Base-by-base conservation (phyloP, 2,329 filamentous ascomycete genomes). In the Pyricularia pennisetigena region DNA sequence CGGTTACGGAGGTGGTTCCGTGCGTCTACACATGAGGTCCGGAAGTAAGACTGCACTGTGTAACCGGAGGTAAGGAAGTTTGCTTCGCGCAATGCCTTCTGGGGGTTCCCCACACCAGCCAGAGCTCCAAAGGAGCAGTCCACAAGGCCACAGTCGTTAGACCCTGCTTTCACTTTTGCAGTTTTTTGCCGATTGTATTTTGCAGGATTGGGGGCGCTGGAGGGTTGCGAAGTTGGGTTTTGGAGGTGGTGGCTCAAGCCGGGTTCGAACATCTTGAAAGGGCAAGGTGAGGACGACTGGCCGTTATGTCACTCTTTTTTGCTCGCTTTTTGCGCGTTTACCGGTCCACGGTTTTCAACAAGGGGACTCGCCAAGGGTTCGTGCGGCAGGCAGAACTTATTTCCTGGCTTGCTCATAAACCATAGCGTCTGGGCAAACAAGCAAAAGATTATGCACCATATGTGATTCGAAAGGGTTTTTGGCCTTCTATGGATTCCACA, bases 1-100 rank as follows among this genome's bases (percentile, higher is more conserved):
- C 57, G 24, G 57, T 61, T 61, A 61, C 57, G 57, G 57, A 61
- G 57, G 57, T 61, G 57, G 57, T 61, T 61, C 57, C 57, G 57
- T 61, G 57, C 24, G 57, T 59, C 24, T 26, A 26, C 24, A 24
- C 23, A 12, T 61, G 57, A 61, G 57, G 57, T 12, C 14, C 57
- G 57, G 57, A 26, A 61, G 57, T 61, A 24, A 26, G 57, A 61
- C 23, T 61, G 20, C 24, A n/a, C 57, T 26, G 32, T 24, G n/a
- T 10, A 26, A 26, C n/a, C 23, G n/a, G 24, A 61, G 57, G 57
- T 61, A 61, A 61, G 57, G 57, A 24, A 24, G n/a, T 61, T 26
- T 24, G 24, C 57, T 61, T 26, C 57, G 57, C 23, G 57, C 24
- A 24, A 26, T 24, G 57, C 57, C 57, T 61, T 61, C 57, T 61